Conservation (phyloP, 768 basidiomycete species). For the Sistotremastrum niveocremeum region DNA sequence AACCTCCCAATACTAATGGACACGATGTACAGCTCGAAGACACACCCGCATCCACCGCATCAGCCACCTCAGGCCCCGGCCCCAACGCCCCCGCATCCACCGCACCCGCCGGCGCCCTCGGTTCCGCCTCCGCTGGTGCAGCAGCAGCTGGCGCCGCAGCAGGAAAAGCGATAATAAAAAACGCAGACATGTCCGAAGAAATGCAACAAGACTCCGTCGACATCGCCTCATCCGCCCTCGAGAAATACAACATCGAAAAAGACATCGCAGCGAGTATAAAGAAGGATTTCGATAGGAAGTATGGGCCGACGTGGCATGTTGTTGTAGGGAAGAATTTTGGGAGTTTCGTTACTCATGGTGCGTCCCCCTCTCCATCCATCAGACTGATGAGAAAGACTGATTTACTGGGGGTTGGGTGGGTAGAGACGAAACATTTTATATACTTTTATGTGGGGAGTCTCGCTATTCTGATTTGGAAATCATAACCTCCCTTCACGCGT, state of each 20-base stretch:
- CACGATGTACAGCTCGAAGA: no score
- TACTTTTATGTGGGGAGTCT: slow-evolving; percentile 94
- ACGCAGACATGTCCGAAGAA: slow-evolving; percentile 92
- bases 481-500: slow-evolving; percentile 30
- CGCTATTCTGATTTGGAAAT: slow-evolving; percentile 92
- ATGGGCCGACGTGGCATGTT: slow-evolving; percentile 95
- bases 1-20: no score
- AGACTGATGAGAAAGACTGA: not conserved
- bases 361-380: slow-evolving; percentile 13
- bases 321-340: slow-evolving; percentile 99
- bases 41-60: slow-evolving; percentile 31
- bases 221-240: slow-evolving; percentile 70
- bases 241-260: slow-evolving; percentile 91
- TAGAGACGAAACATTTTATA: slow-evolving; percentile 98
- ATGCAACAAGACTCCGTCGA: slow-evolving; percentile 94
- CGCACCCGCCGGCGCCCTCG: slow-evolving; percentile 8
- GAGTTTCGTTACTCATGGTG: slow-evolving; percentile 94
- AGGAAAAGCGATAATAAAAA: slow-evolving; percentile 87
- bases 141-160: slow-evolving; percentile 17
- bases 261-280: slow-evolving; percentile 98
- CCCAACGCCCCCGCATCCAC: slow-evolving; percentile 21
- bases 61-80: slow-evolving; percentile 36
- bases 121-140: not conserved
- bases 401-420: slow-evolving; percentile 1
- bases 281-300: slow-evolving; percentile 90